Conservation (phyloP, 1,139 yeast species). For the Debaryomyces fabryi region DNA sequence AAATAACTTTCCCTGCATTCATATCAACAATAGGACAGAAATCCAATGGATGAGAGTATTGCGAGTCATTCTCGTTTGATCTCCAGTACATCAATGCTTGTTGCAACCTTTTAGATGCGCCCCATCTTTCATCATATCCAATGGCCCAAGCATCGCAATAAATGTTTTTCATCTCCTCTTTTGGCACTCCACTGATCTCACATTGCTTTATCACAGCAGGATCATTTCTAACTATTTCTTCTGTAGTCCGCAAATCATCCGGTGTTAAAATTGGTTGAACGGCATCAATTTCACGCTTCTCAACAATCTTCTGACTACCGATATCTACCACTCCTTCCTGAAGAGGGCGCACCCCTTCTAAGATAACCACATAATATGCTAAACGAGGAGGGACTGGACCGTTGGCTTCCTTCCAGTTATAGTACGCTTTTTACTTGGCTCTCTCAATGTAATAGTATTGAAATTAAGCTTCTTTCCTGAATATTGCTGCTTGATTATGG, state of each 20-base stretch:
- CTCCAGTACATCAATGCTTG: conserved; percentile 82
- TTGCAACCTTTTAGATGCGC: conserved; percentile 71
- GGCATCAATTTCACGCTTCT: conserved; percentile 54
- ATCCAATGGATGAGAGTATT: conserved; percentile 81
- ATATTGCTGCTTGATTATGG: conserved; percentile 36
- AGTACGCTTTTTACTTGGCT: conserved; percentile 67
- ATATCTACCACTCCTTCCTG: conserved; percentile 73
- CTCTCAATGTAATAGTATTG: conserved; percentile 71
- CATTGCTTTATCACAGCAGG: conserved; percentile 76
- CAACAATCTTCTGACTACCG: conserved; percentile 46
- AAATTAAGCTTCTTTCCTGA: conserved; percentile 53
- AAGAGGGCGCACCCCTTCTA: conserved; percentile 60
- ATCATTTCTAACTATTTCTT: conserved; percentile 64
- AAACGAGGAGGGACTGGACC: conserved; percentile 69
- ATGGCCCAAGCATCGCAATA: conserved; percentile 88
- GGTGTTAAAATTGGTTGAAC: conserved; percentile 78
- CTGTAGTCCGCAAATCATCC: conserved; percentile 64
- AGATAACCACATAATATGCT: conserved; percentile 66
- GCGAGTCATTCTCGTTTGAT: conserved; percentile 77
- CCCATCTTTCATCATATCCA: conserved; percentile 86
- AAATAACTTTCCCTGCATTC: conserved; percentile 66
- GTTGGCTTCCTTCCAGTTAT: conserved; percentile 64
- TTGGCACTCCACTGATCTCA: conserved; percentile 66
- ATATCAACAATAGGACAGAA: conserved; percentile 83
- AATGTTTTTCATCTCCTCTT: conserved; percentile 64